Base-by-base conservation (phyloP, 2,329 filamentous ascomycete species). In the Pseudopyrenochaeta lycopersici region DNA sequence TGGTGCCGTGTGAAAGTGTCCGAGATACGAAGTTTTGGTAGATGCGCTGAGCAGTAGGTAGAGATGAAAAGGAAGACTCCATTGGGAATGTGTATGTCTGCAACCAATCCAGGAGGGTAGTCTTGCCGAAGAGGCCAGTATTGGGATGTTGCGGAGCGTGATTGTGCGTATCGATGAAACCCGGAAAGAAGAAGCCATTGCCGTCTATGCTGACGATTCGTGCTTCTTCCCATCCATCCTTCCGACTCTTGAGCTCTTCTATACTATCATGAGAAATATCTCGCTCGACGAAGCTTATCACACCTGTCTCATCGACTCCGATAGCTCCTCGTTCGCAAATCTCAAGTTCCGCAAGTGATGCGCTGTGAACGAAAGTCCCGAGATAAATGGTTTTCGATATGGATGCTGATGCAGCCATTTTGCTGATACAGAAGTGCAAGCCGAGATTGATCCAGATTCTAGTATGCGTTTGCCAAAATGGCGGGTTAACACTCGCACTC, bases 121-220 rank as follows among this genome's bases (percentile, higher is more conserved):
- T 89, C 62, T 93, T 95, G 68, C 95, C 95, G 72, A 98, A 98
- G 60, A 99, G 89, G 54, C 95, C 95, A 1, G 87, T 86, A 71
- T 99, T 99, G 52, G 94, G 92, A 68, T 97, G 97, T 78, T 99
- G 95, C 0, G 93, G 86, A 7, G 95, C 95, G 74, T 99, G 95
- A 52, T 97, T 90, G 74, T 99, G 95, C 1, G 95, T 97, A 76
- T 99, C 94, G 55, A 95, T 87, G 70, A 94, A 92, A 5, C 91
- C 91, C 0, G 91, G 91, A 66, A 95, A 94, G 80, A 91, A 92
- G 78, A 94, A 94, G 49, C 90, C 84, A 10, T 83, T 82, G 3
- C 80, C 78, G 38, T 74, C 21, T 17, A 72, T 53, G 6, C 47
- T 67, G 3, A 82, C 66, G 1, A 75, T 57, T 70, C 80, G 63